Base-by-base conservation (phyloP, 2,329 filamentous ascomycete species). In the Aspergillus chevalieri region DNA sequence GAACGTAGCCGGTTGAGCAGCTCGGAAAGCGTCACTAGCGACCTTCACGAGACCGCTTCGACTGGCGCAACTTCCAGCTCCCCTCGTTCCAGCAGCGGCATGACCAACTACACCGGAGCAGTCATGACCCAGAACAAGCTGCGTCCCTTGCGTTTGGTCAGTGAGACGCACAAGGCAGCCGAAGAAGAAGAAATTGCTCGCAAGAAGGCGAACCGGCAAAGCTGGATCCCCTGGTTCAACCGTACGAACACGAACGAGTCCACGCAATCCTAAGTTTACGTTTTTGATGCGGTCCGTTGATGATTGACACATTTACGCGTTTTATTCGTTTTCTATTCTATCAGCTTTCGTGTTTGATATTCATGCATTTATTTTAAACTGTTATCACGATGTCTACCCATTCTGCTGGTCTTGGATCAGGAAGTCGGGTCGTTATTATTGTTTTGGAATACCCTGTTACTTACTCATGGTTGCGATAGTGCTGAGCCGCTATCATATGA, bases 61-160 rank as follows among this genome's bases (percentile, higher is more conserved):
- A 74, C 72, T 3, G 68, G 67, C 22, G 69, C 70, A 39, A 75
- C 70, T 2, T 74, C 76, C 28, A 79, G 75, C 52, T 80, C 80
- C 8, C 79, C 80, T 2, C 78, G 79, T 49, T 85, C 87, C 71
- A 81, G 78, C 57, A 84, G 80, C 62, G 84, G 81, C 59, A 78
- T 84, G 60, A 85, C 79, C 62, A 85, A 83, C 51, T 86, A 89
- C 51, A 85, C 84, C 30, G 79, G 76, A 8, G 82, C 79, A n/a
- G 75, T 79, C 8, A 75, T 76, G 63, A 80, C 78, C 19, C 79
- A 80, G 57, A 85, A 84, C 62, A 93, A 93, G 70, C 84, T 94
- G 51, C 81, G 91, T 33, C 92, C 92, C 6, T 74, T 98, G 56
- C 80, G 92, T 14, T 78, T 98, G 26, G 90, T 97, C 57, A 72